Evolutionary conservation across 2,329 filamentous ascomycete genomes (phyloP).

Genomic region (Fusarium sarcochroum): DNA sequence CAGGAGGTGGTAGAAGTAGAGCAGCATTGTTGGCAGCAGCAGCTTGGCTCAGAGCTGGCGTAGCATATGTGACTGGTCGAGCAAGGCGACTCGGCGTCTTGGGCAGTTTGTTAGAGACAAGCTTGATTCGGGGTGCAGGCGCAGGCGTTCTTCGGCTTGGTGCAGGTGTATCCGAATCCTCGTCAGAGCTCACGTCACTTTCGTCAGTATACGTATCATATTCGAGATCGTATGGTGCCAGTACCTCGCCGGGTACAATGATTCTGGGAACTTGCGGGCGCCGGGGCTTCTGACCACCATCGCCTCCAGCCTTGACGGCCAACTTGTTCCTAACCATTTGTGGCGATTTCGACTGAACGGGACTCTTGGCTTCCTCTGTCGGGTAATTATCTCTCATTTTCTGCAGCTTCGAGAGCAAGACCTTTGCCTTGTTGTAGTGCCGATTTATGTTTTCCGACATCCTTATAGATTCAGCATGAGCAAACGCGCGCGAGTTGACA

Average conservation of each 20-base stretch:
- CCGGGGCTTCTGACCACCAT: slow-evolving; percentile 62
- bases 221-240: slow-evolving; percentile 75
- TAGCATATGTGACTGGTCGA: slow-evolving; percentile 53
- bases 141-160: slow-evolving; percentile 55
- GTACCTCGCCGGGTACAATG: slow-evolving; percentile 75
- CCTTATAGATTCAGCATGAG: slow-evolving; percentile 73
- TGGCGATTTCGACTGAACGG: slow-evolving; percentile 67
- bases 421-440: slow-evolving; percentile 72
- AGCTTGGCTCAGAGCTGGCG: slow-evolving; percentile 55
- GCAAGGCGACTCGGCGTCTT: slow-evolving; percentile 61
- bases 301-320: slow-evolving; percentile 58
- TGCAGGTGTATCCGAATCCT: slow-evolving; percentile 61
- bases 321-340: slow-evolving; percentile 66
- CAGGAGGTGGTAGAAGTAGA: slow-evolving; percentile 69
- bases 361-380: slow-evolving; percentile 66
- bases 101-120: slow-evolving; percentile 59
- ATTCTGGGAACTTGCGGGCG: slow-evolving; percentile 68
- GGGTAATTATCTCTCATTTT: slow-evolving; percentile 74
- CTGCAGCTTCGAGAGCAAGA: slow-evolving; percentile 70
- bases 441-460: slow-evolving; percentile 75
- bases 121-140: slow-evolving; percentile 63
- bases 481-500: slow-evolving; percentile 69
- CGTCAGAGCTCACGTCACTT: slow-evolving; percentile 67
- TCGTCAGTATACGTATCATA: slow-evolving; percentile 70
- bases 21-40: slow-evolving; percentile 59